phyloP scores from a whole-genome alignment of 176 grass and related monocot genomes.

The Melocanna baccifera region DNA sequence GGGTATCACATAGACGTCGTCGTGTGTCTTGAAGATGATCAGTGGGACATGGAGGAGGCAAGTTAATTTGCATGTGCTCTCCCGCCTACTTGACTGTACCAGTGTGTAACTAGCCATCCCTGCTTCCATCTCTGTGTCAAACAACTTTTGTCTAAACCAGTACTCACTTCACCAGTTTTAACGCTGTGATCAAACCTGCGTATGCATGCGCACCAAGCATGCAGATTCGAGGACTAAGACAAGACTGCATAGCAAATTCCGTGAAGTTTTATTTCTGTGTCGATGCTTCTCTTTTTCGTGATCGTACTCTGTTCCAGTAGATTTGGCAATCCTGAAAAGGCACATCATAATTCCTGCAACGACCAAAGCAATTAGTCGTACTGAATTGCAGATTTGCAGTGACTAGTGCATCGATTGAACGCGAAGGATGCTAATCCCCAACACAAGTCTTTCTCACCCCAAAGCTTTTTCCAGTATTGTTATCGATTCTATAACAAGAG shows the following conservation, averaged over 20 bases:
- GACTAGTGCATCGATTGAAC: slow-evolving; percentile 16
- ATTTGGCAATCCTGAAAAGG: slow-evolving; percentile 37
- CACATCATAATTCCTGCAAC: slow-evolving; percentile 29
- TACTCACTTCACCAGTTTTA: background rate
- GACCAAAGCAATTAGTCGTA: slow-evolving; percentile 11
- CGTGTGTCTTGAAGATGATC: slow-evolving; percentile 10
- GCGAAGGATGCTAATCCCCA: slow-evolving; percentile 22
- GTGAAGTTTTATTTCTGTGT: background rate
- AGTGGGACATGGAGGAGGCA: slow-evolving; percentile 41
- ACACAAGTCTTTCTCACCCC: slow-evolving; percentile 24
- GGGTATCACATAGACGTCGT: slow-evolving; percentile 13
- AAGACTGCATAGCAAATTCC: background rate
- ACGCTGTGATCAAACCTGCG: background rate
- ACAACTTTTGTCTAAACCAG: background rate
- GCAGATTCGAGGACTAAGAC: background rate
- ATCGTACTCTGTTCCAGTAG: background rate
- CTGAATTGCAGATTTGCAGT: slow-evolving; percentile 35
- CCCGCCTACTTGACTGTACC: slow-evolving; percentile 42
- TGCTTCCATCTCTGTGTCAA: background rate
- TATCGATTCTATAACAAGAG: slow-evolving; percentile 5
- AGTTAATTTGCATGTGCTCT: slow-evolving; percentile 38
- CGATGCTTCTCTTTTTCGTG: background rate
- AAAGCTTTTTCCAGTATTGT: slow-evolving; percentile 8
- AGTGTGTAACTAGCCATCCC: slow-evolving; percentile 5
- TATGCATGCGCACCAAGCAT: background rate